Base-by-base conservation (phyloP, 2,329 filamentous ascomycete genomes). In the Xylaria polymorpha region DNA sequence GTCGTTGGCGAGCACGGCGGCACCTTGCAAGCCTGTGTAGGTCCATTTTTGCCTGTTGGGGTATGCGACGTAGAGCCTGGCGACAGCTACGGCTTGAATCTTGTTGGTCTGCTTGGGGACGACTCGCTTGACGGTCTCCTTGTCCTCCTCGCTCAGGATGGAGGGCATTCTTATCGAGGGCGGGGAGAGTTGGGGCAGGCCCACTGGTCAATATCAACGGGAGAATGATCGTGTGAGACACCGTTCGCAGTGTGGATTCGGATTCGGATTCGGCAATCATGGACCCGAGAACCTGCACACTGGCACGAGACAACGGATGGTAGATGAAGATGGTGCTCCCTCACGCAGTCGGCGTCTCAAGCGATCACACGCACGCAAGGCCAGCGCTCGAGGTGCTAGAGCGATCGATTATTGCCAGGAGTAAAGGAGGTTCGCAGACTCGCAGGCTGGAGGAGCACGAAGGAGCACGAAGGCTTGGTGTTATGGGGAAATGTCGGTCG, bases 101-200 rank as follows among this genome's bases (percentile, higher is more conserved):
- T 98, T 98, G 89, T 98, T 99, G 77, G 91, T 90, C 72, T 94
- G 89, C 81, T 97, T 98, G 71, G 96, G 95, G 64, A 99, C 93
- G 75, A 91, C 92, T 79, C 96, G 91, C 85, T 97, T 97, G 82
- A 99, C 94, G 70, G 91, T 97, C 83, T 97, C 93, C 87, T 97
- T 98, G 85, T 99, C 96, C 77, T 94, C 92, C 78, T 98, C 95
- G 79, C 87, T 93, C 66, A 99, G 88, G 73, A 97, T 86, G 50
- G 87, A 88, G 76, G 87, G 87, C 87, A 89, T 89, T 72, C 75
- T 82, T 79, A 71, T 57, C 61, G 66, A 61, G 57, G 59, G 68
- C 37, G 60, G 64, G 18, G 62, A 63, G 41, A 32, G 37, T 48
- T 5, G 46, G n/a, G 46, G 59, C 20, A 61, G 37, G 56, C 41